Conservation (phyloP, 2,329 filamentous ascomycete genomes). For the Microdochium nivale region DNA sequence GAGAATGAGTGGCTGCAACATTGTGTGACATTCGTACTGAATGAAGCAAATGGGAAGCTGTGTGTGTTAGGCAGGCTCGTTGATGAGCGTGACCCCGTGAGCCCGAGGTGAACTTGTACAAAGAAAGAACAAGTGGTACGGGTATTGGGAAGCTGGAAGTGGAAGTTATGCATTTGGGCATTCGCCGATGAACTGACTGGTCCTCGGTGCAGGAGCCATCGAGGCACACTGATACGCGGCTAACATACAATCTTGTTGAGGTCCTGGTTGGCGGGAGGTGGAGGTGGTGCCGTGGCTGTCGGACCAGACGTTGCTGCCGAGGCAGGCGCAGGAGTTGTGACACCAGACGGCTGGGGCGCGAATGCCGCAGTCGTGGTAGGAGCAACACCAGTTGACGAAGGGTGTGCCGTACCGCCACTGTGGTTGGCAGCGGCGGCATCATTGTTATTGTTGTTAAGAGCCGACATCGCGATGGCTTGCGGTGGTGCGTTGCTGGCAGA, state of each 20-base stretch:
- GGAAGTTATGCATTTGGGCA: too few species aligned
- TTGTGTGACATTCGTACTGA: too few species aligned
- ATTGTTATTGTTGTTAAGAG: not conserved
- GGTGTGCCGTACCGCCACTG: constrained; percentile 4
- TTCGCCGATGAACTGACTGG: too few species aligned
- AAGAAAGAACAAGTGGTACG: too few species aligned
- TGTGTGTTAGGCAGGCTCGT: too few species aligned
- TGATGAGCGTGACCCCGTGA: too few species aligned
- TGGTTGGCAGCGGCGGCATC: not conserved
- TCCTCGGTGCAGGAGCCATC: not conserved
- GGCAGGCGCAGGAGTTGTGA: constrained; percentile 8
- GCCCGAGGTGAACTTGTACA: too few species aligned
- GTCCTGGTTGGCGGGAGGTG: constrained; percentile 69
- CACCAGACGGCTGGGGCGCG: constrained; percentile 10
- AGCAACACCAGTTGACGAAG: constrained; percentile 8
- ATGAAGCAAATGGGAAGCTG: too few species aligned
- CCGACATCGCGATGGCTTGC: not conserved
- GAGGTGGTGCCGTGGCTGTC: constrained; percentile 29
- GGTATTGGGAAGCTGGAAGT: too few species aligned
- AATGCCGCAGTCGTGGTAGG: constrained; percentile 16
- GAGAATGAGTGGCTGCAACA: too few species aligned
- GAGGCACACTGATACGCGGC: not conserved
- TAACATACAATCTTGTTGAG: constrained; percentile 86
- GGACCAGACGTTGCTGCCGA: constrained; percentile 8
- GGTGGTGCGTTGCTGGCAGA: not conserved